Evolutionary conservation across 208 protist species (phyloP), one percentile per base, ranked within the genome.

Genomic region (Trypanosoma vivax): DNA sequence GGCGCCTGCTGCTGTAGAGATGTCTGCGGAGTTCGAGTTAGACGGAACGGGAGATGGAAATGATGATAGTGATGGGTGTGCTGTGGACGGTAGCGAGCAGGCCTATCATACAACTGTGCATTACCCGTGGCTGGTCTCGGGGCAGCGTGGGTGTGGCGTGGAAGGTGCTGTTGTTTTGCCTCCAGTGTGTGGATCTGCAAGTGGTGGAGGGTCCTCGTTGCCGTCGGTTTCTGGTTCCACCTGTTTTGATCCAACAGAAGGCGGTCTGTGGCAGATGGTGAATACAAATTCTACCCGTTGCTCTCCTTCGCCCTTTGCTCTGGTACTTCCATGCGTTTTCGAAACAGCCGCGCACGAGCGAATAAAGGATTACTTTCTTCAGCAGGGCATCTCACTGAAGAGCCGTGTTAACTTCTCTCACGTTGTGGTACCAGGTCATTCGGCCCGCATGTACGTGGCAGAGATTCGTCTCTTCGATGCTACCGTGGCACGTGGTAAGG

Each of bases 241-340:
- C 37, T 29, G 19, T 24, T 91, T 76, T 60, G 83, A 91, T 46
- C 83, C 76, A 11, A 88, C 79, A 2, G 83, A 91, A 51, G 55
- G 51, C n/a, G 83, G 83, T 5, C 7, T 76, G 49, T 91, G 79
- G 79, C 59, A 72, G 19, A 80, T 91, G 73, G 67, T 78, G 37
- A 87, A 84, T 51, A 57, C 72, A 10, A 60, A 62, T 43, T 79
- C 79, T 40, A 65, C 68, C 34, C 73, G 83, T 21, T 74, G 70
- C 60, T 79, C 79, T 4, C 79, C 79, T 0, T 75, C 70, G 0
- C 75, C 76, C 14, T 75, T 82, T 23, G 83, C 83, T 23, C 54
- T 91, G 41, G 45, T 84, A 39, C 43, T 91, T 42, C 76, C 83
- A 1, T 83, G 69, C 52, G 76, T 91, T 11, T 86, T 76, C 51